Evolutionary conservation across 495 filamentous ascomycete genomes (phyloP).

Genomic region (Evansstolkia leycettana): DNA sequence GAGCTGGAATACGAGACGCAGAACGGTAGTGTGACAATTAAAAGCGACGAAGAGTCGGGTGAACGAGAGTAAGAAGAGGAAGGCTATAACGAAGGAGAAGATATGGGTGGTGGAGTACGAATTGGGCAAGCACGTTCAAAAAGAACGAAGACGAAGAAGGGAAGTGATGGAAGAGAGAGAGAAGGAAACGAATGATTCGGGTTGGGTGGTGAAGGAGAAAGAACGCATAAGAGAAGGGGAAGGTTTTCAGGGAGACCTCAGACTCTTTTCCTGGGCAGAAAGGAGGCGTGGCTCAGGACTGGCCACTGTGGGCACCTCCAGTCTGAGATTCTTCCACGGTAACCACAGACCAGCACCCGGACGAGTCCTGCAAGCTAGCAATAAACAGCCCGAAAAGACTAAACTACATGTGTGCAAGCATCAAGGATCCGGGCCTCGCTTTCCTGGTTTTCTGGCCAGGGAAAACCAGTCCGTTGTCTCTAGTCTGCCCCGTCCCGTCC

Average conservation of each 20-base stretch:
- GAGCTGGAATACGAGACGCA: not conserved
- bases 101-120: constrained; percentile 13
- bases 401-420: no score
- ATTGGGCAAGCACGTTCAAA: constrained; percentile 30
- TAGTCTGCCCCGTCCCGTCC: constrained; percentile 5
- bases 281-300: constrained; percentile 28
- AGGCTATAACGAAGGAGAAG: constrained; percentile 24
- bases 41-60: constrained; percentile 2
- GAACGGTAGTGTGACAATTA: not conserved
- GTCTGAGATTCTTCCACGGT: not conserved
- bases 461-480: constrained; percentile 6
- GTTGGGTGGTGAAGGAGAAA: constrained; percentile 14
- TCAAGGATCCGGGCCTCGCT: no score
- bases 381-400: no score
- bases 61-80: constrained; percentile 20
- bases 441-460: constrained; percentile 5
- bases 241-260: constrained; percentile 16
- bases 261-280: no score
- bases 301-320: constrained; percentile 5
- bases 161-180: constrained; percentile 12
- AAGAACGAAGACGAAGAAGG: constrained; percentile 26
- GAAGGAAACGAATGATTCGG: constrained; percentile 17
- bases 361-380: constrained; percentile 6
- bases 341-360: not conserved
- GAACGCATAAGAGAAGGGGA: constrained; percentile 10